Evolutionary conservation across 1,284 basidiomycete genomes (phyloP).

Genomic region (Fomitopsis palustris): DNA sequence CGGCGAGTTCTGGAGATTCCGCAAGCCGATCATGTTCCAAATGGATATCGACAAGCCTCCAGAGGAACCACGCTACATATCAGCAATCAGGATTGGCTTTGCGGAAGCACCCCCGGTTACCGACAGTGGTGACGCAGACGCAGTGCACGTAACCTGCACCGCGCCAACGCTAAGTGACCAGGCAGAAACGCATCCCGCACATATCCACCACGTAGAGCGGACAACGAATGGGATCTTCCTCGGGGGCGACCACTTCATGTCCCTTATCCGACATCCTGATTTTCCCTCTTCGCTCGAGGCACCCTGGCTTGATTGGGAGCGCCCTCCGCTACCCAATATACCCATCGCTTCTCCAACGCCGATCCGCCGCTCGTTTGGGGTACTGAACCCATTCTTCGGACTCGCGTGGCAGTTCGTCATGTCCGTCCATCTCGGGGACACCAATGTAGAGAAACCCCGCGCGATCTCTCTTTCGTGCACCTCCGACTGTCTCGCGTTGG

Average conservation of each 20-base stretch:
- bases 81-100: background rate
- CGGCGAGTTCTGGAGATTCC: slow-evolving; percentile 20
- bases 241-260: background rate
- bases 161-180: background rate
- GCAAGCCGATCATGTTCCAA: slow-evolving; percentile 12
- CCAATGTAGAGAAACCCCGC: slow-evolving; percentile 8
- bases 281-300: slow-evolving; percentile 1
- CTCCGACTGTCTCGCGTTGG: slow-evolving; percentile 9
- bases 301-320: slow-evolving; percentile 9
- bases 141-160: background rate
- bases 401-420: slow-evolving; percentile 13
- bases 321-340: slow-evolving; percentile 7
- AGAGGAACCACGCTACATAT: background rate
- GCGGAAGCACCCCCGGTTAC: background rate
- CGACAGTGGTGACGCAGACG: background rate
- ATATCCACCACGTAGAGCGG: background rate
- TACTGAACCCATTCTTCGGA: background rate
- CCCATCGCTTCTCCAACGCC: background rate
- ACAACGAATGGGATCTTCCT: background rate
- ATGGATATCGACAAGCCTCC: background rate
- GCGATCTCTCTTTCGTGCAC: slow-evolving; percentile 14
- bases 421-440: background rate
- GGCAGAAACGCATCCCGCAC: background rate
- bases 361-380: background rate
- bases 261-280: background rate